Evolutionary conservation across 2,329 filamentous ascomycete species (phyloP).

Genomic region (Bipolaris victoriae): DNA sequence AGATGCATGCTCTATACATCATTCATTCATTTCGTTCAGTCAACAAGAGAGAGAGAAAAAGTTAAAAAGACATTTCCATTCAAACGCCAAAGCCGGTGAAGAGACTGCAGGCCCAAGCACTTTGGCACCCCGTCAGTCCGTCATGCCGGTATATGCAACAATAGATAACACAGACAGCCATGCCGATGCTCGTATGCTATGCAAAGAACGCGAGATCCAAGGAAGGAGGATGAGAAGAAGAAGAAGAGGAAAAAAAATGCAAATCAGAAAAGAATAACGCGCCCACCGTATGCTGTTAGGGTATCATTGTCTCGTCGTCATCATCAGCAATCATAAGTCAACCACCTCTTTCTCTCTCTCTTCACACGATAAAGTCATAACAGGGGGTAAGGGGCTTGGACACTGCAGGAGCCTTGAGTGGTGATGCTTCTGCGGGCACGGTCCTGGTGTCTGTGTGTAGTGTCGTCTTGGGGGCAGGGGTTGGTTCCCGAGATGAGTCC

Average conservation of each 20-base stretch:
- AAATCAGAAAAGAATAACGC: conserved; percentile 25
- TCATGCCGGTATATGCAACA: conserved; percentile 36
- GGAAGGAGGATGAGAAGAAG: conserved; percentile 15
- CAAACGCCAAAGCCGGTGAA: conserved; percentile 39
- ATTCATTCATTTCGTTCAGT: conserved; percentile 16
- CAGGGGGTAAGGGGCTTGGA: conserved; percentile 12
- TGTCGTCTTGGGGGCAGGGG: background rate
- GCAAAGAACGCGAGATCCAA: conserved; percentile 30
- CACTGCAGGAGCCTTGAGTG: background rate
- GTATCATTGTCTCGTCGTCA: conserved; percentile 27
- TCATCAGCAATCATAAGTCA: conserved; percentile 25
- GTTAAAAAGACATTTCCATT: conserved; percentile 7
- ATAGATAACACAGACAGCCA: conserved; percentile 12
- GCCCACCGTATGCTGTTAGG: conserved; percentile 31
- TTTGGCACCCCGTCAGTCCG: conserved; percentile 42
- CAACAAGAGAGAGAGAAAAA: background rate
- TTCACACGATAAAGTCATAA: conserved; percentile 11
- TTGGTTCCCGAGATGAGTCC: conserved; percentile 25
- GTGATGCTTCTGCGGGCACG: background rate
- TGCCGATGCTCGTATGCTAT: conserved; percentile 41
- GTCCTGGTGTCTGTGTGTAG: background rate
- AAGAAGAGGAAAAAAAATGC: conserved; percentile 12
- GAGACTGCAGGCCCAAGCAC: conserved; percentile 45
- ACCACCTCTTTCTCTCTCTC: conserved; percentile 8
- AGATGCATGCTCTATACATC: conserved; percentile 5